phyloP scores from a whole-genome alignment of 768 basidiomycete genomes.

The Filobasidium floriforme region DNA sequence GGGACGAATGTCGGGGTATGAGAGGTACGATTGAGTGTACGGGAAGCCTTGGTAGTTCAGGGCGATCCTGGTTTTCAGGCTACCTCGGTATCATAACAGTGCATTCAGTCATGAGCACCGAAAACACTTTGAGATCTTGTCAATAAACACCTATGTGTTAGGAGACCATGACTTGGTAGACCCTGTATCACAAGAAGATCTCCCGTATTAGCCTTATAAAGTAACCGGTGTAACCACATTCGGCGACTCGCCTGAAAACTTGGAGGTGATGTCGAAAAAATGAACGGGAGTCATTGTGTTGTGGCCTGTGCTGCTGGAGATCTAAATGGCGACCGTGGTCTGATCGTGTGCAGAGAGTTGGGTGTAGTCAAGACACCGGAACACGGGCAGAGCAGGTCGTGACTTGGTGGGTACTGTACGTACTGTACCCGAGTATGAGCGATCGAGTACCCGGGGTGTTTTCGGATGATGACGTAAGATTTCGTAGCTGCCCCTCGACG shows the following conservation, averaged over 20 bases:
- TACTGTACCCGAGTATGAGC: no score
- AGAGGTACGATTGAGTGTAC: conserved; percentile 25
- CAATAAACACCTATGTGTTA: conserved; percentile 16
- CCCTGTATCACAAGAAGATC: conserved; percentile 5
- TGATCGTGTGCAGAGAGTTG: no score
- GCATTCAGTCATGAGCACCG: not conserved
- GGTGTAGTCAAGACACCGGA: no score
- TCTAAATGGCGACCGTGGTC: not conserved
- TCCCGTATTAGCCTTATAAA: no score
- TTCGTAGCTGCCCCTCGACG: no score
- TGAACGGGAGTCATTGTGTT: conserved; percentile 11
- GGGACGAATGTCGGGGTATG: conserved; percentile 27
- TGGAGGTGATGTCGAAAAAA: conserved; percentile 21
- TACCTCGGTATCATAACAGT: not conserved
- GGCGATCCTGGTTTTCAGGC: conserved; percentile 22
- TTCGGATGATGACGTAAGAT: no score
- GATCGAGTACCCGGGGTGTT: no score
- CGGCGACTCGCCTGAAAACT: conserved; percentile 8
- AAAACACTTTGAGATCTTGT: not conserved
- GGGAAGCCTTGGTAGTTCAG: conserved; percentile 28
- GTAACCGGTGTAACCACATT: not conserved
- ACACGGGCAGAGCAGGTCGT: no score
- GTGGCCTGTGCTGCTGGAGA: not conserved
- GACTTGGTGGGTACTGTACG: no score
- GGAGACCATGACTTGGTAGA: conserved; percentile 27